Evolutionary conservation across 2,329 filamentous ascomycete species (phyloP), one percentile per base, ranked within the genome.

Genomic region (Atkinsonella texensis): DNA sequence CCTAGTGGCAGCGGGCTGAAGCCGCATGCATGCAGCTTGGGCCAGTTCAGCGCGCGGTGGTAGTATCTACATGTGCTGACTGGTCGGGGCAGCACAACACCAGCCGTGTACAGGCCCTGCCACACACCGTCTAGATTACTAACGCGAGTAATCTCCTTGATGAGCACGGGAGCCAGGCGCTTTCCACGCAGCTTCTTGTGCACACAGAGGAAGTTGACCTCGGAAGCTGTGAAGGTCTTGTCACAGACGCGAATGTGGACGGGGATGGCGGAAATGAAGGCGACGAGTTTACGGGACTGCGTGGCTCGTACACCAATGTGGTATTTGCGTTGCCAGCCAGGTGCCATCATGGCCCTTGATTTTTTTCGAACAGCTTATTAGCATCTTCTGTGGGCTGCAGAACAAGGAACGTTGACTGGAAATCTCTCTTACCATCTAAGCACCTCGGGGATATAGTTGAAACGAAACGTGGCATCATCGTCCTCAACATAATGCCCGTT

Each of bases 171-270:
- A 0, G 93, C 84, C 43, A 98, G 81, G 50, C 93, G 84, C 74
- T 97, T 96, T 53, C 87, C 83, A 48, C 93, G 87, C 33, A 98
- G 81, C 71, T 97, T 97, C 76, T 97, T 97, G 76, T 98, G 93
- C 51, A 98, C 85, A 63, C 90, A 95, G 58, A 98, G 83, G 71
- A 97, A 98, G 74, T 98, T 98, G 70, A 98, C 93, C 68, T 98
- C 93, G 47, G 87, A 89, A 59, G 87, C 84, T 56, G 83, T 80
- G 54, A 98, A 71, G 52, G 79, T 71, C 54, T 86, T 86, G 54
- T 85, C 75, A 56, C 90, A 86, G 43, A 98, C 83, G 49, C 85
- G 83, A 52, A 98, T 74, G 57, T 84, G 79, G 54, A 93, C 84
- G 1, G 93, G 93, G 45, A 97, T 87, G 59, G 89, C 93, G 41